Percentiles rank a stretch among this genome's conserved stretches.
Conservation (phyloP, 1,284 basidiomycete species). For the Austroboletus niveus region DNA sequence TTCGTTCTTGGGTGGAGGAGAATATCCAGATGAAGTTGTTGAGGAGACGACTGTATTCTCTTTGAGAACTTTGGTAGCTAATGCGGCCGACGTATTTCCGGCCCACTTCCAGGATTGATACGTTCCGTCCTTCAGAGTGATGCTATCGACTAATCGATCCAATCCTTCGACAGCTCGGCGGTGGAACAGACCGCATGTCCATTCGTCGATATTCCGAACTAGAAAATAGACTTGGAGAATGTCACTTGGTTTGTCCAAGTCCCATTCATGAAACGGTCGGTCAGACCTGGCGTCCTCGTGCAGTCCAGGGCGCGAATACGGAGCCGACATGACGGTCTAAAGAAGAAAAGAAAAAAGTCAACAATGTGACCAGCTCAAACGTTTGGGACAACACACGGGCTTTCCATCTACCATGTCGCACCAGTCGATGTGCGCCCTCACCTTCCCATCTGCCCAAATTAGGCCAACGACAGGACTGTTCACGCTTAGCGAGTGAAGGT, state of each 20-base stretch:
- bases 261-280: conserved; percentile 47
- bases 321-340: conserved; percentile 50
- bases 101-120: conserved; percentile 50
- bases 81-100: conserved; percentile 31
- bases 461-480: conserved; percentile 51
- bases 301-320: conserved; percentile 37
- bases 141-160: conserved; percentile 34
- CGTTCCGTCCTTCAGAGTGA: conserved; percentile 31
- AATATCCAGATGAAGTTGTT: conserved; percentile 23
- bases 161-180: conserved; percentile 41
- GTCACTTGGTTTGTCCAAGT: conserved; percentile 42
- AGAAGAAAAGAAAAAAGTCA: background rate
- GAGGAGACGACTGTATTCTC: conserved; percentile 34
- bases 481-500: conserved; percentile 48
- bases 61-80: conserved; percentile 29
- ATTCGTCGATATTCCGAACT: conserved; percentile 53
- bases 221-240: conserved; percentile 52
- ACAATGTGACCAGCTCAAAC: background rate
- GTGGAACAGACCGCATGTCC: conserved; percentile 46
- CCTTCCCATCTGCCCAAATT: conserved; percentile 51
- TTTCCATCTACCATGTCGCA: conserved; percentile 35
- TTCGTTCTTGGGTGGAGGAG: conserved; percentile 29
- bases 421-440: conserved; percentile 58
- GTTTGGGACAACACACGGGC: conserved; percentile 29
- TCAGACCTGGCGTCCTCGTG: conserved; percentile 14